Evolutionary conservation across 179 eudicot genomes (phyloP).

Genomic region (Dionaea muscipula): DNA sequence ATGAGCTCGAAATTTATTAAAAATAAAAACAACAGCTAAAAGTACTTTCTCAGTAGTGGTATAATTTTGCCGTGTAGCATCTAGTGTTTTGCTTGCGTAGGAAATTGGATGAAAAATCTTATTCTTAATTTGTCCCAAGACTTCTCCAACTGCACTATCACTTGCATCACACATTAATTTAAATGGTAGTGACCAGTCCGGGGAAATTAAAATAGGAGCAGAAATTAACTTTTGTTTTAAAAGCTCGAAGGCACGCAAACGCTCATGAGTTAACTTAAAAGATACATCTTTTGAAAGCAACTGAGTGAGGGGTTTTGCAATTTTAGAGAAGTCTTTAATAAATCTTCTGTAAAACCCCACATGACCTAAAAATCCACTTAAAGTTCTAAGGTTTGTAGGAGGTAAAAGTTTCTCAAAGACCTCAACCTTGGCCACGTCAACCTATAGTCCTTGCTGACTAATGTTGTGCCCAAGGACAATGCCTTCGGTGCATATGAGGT

Average conservation of each 20-base stretch:
- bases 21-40: too few relatives aligned
- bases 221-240: too few relatives aligned
- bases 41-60: not conserved
- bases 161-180: constrained; percentile 2
- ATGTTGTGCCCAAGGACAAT: not conserved
- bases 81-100: not conserved
- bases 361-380: not conserved
- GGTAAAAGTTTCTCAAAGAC: not conserved
- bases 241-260: not conserved
- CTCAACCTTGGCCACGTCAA: not conserved
- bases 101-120: not conserved
- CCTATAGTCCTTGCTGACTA: not conserved
- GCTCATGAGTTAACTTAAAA: not conserved
- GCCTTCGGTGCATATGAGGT: not conserved
- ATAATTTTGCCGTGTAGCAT: not conserved
- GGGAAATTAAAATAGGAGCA: too few relatives aligned
- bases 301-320: not conserved
- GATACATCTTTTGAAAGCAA: not conserved
- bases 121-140: not conserved
- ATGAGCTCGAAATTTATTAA: too few relatives aligned
- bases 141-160: not conserved
- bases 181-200: not conserved
- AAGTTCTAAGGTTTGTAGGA: not conserved
- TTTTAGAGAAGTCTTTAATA: not conserved
- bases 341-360: not conserved